Evolutionary conservation across 2,329 filamentous ascomycete species (phyloP).

Genomic region (Chrysoporthe cubensis): DNA sequence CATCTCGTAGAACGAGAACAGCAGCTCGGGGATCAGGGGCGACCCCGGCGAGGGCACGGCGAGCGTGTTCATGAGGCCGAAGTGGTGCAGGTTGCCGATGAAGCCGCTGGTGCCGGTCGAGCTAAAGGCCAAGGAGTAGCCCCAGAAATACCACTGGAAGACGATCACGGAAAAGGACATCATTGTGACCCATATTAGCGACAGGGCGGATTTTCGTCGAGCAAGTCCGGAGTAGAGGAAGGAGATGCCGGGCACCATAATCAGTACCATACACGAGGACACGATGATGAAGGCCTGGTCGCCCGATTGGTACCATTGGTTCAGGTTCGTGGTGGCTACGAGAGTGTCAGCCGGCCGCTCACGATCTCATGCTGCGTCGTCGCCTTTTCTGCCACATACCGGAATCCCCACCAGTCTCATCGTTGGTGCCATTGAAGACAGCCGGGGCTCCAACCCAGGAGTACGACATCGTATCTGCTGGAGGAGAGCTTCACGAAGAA

Average conservation of each 20-base stretch:
- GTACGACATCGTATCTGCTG: slow-evolving; percentile 57
- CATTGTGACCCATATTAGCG: slow-evolving; percentile 97
- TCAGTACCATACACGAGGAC: slow-evolving; percentile 86
- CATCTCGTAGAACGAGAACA: slow-evolving; percentile 98
- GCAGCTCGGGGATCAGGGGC: slow-evolving; percentile 82
- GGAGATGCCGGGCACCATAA: slow-evolving; percentile 96
- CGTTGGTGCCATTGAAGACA: slow-evolving; percentile 67
- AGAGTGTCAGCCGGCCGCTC: slow-evolving; percentile 28
- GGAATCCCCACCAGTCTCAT: slow-evolving; percentile 73
- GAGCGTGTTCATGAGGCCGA: slow-evolving; percentile 84
- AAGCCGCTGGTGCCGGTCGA: slow-evolving; percentile 80
- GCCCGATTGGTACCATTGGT: slow-evolving; percentile 92
- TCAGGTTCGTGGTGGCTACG: slow-evolving; percentile 80
- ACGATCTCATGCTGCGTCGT: slow-evolving; percentile 6
- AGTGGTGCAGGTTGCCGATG: slow-evolving; percentile 88
- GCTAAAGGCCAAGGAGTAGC: slow-evolving; percentile 93
- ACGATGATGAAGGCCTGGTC: slow-evolving; percentile 95
- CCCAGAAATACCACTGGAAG: slow-evolving; percentile 99
- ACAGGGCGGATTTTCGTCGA: slow-evolving; percentile 95
- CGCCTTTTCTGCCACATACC: slow-evolving; percentile 52
- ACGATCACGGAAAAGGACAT: slow-evolving; percentile 87
- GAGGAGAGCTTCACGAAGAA: slow-evolving; percentile 10
- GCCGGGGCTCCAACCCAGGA: slow-evolving; percentile 61
- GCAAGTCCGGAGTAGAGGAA: slow-evolving; percentile 98
- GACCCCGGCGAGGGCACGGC: slow-evolving; percentile 86